Evolutionary conservation across 805 yeast genomes (phyloP).

Genomic region (Metschnikowia noctiluminum): DNA sequence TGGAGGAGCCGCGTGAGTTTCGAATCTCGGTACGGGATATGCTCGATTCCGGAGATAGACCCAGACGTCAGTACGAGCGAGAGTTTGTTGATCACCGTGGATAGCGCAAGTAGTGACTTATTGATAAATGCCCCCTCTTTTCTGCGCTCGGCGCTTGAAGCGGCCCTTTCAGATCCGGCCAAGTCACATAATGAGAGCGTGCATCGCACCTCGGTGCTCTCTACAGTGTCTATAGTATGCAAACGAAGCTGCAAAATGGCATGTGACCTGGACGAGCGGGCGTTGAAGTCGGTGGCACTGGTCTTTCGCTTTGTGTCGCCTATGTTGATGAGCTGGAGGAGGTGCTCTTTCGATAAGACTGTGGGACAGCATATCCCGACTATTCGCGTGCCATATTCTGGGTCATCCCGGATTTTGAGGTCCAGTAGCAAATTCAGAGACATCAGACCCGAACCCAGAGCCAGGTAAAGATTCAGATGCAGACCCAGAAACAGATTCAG

Average conservation of each 20-base stretch:
- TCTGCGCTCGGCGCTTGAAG: conserved; percentile 69
- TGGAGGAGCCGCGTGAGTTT: conserved; percentile 86
- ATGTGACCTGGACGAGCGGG: conserved; percentile 87
- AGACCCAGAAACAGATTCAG: not conserved
- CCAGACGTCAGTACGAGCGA: conserved; percentile 35
- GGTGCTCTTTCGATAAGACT: conserved; percentile 56
- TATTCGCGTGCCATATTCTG: conserved; percentile 66
- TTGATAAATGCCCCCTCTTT: conserved; percentile 94
- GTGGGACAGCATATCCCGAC: conserved; percentile 65
- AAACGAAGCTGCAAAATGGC: conserved; percentile 76
- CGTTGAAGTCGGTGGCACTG: conserved; percentile 85
- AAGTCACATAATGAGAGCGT: conserved; percentile 86
- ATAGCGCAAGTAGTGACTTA: conserved; percentile 83
- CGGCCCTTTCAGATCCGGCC: conserved; percentile 90
- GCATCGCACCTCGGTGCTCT: conserved; percentile 44
- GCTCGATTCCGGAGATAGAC: conserved; percentile 38
- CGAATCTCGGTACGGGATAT: conserved; percentile 91
- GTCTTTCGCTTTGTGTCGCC: conserved; percentile 80
- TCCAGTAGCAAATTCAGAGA: conserved; percentile 38
- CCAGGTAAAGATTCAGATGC: not conserved
- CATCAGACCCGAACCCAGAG: not conserved
- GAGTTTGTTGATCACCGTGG: conserved; percentile 86
- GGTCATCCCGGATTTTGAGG: conserved; percentile 75
- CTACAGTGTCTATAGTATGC: conserved; percentile 37
- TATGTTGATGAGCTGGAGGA: conserved; percentile 52